Evolutionary conservation across 2,329 filamentous ascomycete species (phyloP).

Genomic region (Cladosporium velox): DNA sequence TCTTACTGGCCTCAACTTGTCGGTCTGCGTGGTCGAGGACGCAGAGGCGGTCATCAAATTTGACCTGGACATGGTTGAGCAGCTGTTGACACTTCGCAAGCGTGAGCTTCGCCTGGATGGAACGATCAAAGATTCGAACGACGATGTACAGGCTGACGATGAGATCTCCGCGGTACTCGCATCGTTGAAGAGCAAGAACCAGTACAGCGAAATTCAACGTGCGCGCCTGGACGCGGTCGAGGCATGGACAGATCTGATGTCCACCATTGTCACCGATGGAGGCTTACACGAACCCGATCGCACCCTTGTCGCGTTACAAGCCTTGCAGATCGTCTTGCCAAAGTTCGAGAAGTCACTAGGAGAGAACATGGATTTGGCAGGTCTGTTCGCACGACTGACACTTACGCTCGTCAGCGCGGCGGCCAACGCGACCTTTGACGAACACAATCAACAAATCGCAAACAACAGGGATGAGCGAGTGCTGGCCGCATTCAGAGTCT

Average conservation of each 20-base stretch:
- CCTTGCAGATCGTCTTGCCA: slow-evolving; percentile 82
- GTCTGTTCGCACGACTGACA: slow-evolving; percentile 75
- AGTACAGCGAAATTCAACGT: slow-evolving; percentile 57
- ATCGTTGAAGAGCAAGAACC: slow-evolving; percentile 65
- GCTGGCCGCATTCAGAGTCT: slow-evolving; percentile 87
- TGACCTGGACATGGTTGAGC: slow-evolving; percentile 69
- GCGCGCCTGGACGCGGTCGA: slow-evolving; percentile 68
- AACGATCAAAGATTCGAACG: slow-evolving; percentile 32
- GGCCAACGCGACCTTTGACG: slow-evolving; percentile 58
- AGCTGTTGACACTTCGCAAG: slow-evolving; percentile 71
- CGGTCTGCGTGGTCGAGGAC: slow-evolving; percentile 63
- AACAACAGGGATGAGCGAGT: slow-evolving; percentile 75
- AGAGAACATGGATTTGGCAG: slow-evolving; percentile 67
- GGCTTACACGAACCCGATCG: slow-evolving; percentile 71
- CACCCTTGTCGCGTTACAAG: slow-evolving; percentile 79
- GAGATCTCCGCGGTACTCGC: slow-evolving; percentile 64
- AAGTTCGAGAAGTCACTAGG: slow-evolving; percentile 78
- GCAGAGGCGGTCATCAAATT: slow-evolving; percentile 62
- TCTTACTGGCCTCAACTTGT: slow-evolving; percentile 68
- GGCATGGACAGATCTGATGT: slow-evolving; percentile 81
- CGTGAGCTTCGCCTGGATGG: slow-evolving; percentile 55
- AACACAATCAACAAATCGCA: slow-evolving; percentile 46
- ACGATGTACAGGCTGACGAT: slow-evolving; percentile 50
- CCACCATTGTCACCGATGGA: slow-evolving; percentile 79
- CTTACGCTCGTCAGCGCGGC: slow-evolving; percentile 68